Conservation (phyloP, 345 rosid species). For the Bruguiera gymnorhiza region DNA sequence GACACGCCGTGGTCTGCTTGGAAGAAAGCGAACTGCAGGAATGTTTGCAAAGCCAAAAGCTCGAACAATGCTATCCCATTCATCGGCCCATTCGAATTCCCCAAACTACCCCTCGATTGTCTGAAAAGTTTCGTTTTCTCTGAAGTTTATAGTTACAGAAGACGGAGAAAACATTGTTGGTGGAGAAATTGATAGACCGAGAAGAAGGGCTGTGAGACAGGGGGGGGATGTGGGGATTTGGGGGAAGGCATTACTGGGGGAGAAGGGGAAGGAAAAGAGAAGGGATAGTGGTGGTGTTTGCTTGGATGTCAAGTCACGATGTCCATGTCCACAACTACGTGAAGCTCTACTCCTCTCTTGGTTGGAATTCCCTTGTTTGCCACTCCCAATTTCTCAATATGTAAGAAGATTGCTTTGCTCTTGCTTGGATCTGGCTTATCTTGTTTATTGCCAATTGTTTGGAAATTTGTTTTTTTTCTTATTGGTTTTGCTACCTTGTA, state of each 20-base stretch:
- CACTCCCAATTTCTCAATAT: conserved; percentile 81
- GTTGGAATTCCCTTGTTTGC: conserved; percentile 75
- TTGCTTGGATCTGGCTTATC: neutral
- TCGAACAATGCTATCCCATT: neutral
- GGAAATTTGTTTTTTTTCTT: neutral
- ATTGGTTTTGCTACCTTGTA: neutral
- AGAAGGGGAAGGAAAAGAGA: conserved; percentile 47
- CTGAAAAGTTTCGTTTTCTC: neutral
- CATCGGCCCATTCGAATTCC: neutral
- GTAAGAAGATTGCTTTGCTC: conserved; percentile 32
- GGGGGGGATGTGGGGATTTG: conserved; percentile 68
- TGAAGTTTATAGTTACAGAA: neutral
- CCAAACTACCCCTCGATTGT: neutral
- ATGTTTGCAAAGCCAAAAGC: neutral
- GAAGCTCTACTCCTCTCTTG: conserved; percentile 63
- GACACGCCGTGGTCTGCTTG: neutral
- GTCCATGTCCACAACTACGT: conserved; percentile 60
- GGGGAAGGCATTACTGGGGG: conserved; percentile 79
- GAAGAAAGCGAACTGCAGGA: neutral
- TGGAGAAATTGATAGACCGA: neutral
- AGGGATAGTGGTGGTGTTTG: conserved; percentile 69
- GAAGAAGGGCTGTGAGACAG: neutral
- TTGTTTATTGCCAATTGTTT: neutral
- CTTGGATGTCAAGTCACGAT: conserved; percentile 89
- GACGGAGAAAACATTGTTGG: neutral